Evolutionary conservation across 2,329 filamentous ascomycete genomes (phyloP).

Genomic region (Cladosporium sp.): DNA sequence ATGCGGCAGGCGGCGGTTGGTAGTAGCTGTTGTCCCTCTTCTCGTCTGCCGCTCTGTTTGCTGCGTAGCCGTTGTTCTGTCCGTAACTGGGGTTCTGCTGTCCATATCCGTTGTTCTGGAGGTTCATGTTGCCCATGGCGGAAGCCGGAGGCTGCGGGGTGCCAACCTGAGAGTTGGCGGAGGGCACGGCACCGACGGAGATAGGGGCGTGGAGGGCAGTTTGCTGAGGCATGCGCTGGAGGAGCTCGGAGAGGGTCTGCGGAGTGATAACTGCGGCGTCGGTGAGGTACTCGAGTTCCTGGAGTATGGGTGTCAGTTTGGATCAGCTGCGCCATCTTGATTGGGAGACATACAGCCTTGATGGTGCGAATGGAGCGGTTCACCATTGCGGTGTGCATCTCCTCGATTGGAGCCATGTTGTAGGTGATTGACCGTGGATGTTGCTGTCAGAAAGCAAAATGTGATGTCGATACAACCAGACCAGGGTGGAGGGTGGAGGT

Average conservation of each 20-base stretch:
- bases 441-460: too few relatives aligned
- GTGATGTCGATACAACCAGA: too few relatives aligned
- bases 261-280: constrained; percentile 77
- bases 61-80: constrained; percentile 21
- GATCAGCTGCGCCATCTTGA: background rate
- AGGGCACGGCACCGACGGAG: constrained; percentile 34
- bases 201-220: constrained; percentile 49
- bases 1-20: constrained; percentile 33
- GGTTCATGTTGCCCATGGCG: constrained; percentile 31
- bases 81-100: constrained; percentile 14
- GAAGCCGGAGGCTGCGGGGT: constrained; percentile 22
- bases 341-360: constrained; percentile 64
- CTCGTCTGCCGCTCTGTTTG: constrained; percentile 24
- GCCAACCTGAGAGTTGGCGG: constrained; percentile 20
- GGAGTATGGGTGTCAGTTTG: constrained; percentile 9
- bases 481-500: too few relatives aligned
- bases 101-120: constrained; percentile 18
- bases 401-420: constrained; percentile 34
- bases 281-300: constrained; percentile 89
- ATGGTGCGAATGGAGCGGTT: constrained; percentile 85
- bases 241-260: constrained; percentile 69
- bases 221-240: constrained; percentile 69
- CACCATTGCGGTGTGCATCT: constrained; percentile 56
- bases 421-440: too few relatives aligned
- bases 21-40: constrained; percentile 36